Percentiles rank a stretch among this genome's conserved stretches.
These are phyloP conservation scores for Paramyrothecium roridum DNA, from an alignment of 2,329 filamentous ascomycete genomes.

Conservation along the genomic window DNA sequence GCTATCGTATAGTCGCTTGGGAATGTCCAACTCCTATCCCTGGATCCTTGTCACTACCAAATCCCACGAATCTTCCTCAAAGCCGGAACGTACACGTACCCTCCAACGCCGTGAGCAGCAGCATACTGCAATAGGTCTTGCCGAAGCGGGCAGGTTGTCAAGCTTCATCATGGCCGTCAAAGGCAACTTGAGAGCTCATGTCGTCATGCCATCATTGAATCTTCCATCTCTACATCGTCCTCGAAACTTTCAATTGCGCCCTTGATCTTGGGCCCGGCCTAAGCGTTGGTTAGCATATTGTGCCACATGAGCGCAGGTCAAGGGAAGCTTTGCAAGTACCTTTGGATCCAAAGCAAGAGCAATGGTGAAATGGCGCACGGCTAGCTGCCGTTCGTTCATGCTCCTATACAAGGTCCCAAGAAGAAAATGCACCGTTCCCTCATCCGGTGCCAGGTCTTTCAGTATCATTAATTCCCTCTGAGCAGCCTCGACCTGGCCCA, in stretches of 20 bases:
- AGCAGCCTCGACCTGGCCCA: slow-evolving; percentile 68
- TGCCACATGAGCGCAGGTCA: no score
- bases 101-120: not conserved
- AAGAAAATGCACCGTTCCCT: slow-evolving; percentile 93
- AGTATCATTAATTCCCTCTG: slow-evolving; percentile 81
- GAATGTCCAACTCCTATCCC: not conserved
- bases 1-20: slow-evolving; percentile 18
- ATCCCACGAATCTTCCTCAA: slow-evolving; percentile 9
- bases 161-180: not conserved
- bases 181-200: slow-evolving; percentile 13
- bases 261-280: slow-evolving; percentile 94
- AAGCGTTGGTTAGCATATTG: not conserved
- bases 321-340: slow-evolving; percentile 45
- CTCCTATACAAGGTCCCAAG: slow-evolving; percentile 80
- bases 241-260: slow-evolving; percentile 93
- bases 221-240: slow-evolving; percentile 69
- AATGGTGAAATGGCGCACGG: slow-evolving; percentile 93
- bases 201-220: slow-evolving; percentile 58
- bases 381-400: slow-evolving; percentile 69
- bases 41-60: not conserved
- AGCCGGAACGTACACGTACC: not conserved
- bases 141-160: not conserved
- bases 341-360: slow-evolving; percentile 95
- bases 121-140: not conserved
- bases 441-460: slow-evolving; percentile 88